Conservation (phyloP, 2,329 filamentous ascomycete genomes). For the Ophiostoma sp. region DNA sequence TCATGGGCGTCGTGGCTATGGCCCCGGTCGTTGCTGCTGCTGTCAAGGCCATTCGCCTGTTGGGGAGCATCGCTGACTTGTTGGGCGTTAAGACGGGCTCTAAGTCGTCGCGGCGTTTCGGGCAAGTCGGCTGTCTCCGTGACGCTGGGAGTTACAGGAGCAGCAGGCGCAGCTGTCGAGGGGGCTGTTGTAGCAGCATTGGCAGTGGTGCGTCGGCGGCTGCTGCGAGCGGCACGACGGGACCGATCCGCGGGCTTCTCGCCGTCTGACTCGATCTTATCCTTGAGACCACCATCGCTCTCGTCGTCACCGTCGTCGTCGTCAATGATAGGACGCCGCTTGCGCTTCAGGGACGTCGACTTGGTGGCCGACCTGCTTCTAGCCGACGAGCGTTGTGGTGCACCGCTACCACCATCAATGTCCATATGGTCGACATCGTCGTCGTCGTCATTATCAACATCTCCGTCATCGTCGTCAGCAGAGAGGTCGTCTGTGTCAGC, state of each 20-base stretch:
- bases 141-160: not conserved
- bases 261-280: not conserved
- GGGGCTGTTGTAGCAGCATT: not conserved
- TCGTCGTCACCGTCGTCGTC: constrained; percentile 19
- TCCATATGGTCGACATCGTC: constrained; percentile 17
- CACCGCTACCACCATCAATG: constrained; percentile 17
- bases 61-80: not conserved
- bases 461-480: not conserved
- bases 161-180: not conserved
- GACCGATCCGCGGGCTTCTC: not conserved
- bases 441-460: not conserved
- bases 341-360: constrained; percentile 28
- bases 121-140: not conserved
- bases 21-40: not conserved
- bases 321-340: constrained; percentile 4
- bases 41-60: not conserved
- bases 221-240: not conserved
- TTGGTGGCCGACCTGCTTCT: not conserved
- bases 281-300: not conserved
- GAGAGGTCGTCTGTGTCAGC: not conserved
- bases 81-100: not conserved
- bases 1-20: not conserved
- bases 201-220: not conserved
- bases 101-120: constrained; percentile 2
- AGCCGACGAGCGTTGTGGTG: not conserved